Percentiles rank a stretch among this genome's conserved stretches.
Evolutionary conservation across 148 eudicot species (phyloP).

Genomic region (Rhododendron ferrugineum): DNA sequence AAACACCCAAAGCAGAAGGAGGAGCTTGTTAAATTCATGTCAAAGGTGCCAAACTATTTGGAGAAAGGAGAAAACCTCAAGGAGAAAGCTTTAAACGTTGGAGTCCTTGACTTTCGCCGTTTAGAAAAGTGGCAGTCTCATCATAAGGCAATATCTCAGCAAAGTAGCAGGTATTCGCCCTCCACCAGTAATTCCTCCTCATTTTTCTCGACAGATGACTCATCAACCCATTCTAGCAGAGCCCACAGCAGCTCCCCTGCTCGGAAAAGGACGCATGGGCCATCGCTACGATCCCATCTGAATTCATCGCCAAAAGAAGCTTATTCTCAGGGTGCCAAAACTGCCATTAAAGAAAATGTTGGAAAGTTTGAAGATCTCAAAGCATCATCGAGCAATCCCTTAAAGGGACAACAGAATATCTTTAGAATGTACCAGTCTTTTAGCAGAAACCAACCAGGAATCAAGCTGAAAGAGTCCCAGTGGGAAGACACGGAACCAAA

Average conservation of each 20-base stretch:
- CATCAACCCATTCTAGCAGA: conserved; percentile 48
- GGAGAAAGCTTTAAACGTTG: conserved; percentile 69
- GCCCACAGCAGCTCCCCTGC: conserved; percentile 45
- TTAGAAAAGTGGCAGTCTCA: conserved; percentile 69
- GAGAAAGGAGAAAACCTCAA: conserved; percentile 49
- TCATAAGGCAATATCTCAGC: conserved; percentile 23
- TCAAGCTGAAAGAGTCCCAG: conserved; percentile 22
- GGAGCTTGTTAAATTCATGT: conserved; percentile 82
- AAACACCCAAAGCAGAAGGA: conserved; percentile 37
- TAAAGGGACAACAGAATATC: conserved; percentile 29
- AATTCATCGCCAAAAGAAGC: conserved; percentile 28
- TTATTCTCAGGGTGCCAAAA: conserved; percentile 19
- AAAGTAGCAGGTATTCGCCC: conserved; percentile 30
- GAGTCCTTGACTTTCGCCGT: conserved; percentile 75
- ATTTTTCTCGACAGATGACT: conserved; percentile 47
- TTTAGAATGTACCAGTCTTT: conserved; percentile 18
- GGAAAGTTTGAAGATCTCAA: conserved; percentile 19
- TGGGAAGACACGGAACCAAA: conserved; percentile 23
- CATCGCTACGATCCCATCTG: conserved; percentile 30
- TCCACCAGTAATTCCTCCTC: conserved; percentile 51
- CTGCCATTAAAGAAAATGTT: conserved; percentile 10
- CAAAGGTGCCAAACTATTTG: conserved; percentile 69
- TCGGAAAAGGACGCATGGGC: conserved; percentile 26
- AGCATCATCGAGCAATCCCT: conserved; percentile 18
- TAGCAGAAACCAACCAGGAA: conserved; percentile 16